Evolutionary conservation across 1,284 basidiomycete genomes (phyloP).

Genomic region (Pseudozyma hubeiensis): DNA sequence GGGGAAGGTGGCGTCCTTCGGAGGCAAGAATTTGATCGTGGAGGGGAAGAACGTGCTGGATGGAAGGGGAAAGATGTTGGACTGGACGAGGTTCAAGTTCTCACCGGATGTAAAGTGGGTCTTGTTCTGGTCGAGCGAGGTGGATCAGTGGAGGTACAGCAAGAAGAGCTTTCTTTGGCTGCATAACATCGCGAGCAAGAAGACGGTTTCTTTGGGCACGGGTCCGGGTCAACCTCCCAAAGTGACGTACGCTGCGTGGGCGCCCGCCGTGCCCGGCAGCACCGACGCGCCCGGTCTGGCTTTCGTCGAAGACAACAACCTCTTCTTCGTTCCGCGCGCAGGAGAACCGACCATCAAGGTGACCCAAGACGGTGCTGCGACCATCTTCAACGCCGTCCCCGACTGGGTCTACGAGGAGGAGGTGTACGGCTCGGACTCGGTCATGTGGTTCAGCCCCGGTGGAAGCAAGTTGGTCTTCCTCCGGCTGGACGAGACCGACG

Average conservation of each 20-base stretch:
- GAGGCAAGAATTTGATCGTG: constrained; percentile 51
- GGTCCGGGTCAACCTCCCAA: constrained; percentile 24
- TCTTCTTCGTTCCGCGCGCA: constrained; percentile 40
- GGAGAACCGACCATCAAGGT: constrained; percentile 76
- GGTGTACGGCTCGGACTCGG: constrained; percentile 78
- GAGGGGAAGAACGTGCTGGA: constrained; percentile 54
- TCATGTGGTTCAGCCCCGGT: constrained; percentile 92
- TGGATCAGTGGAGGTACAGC: constrained; percentile 90
- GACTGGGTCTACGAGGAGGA: constrained; percentile 76
- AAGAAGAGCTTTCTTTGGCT: constrained; percentile 89
- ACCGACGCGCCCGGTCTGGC: constrained; percentile 33
- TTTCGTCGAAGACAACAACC: constrained; percentile 58
- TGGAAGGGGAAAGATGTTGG: constrained; percentile 33
- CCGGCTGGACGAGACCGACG: constrained; percentile 85
- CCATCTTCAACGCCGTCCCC: constrained; percentile 91
- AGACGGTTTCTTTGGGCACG: constrained; percentile 74
- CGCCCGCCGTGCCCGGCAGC: constrained; percentile 17
- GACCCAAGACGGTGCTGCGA: constrained; percentile 82
- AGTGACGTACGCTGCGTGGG: constrained; percentile 42
- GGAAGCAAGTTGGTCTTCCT: constrained; percentile 85
- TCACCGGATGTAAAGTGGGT: constrained; percentile 55
- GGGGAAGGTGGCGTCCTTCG: constrained; percentile 53
- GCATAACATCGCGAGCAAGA: constrained; percentile 76
- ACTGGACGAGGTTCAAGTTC: constrained; percentile 51
- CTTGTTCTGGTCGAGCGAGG: constrained; percentile 50